Conservation (phyloP, 805 yeast genomes). For the Candida arabinofermentans region DNA sequence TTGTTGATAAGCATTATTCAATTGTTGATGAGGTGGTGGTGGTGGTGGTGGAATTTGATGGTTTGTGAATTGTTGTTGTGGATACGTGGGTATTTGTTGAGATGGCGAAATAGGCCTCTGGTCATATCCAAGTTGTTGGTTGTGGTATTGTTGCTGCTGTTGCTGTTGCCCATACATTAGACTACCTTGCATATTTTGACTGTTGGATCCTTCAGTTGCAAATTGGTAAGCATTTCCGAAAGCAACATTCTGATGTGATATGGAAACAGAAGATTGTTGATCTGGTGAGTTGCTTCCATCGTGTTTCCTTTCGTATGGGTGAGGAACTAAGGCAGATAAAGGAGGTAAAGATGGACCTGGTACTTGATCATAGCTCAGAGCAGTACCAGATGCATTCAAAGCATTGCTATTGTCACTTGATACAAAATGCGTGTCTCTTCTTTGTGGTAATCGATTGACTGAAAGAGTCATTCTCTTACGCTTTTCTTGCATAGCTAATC, state of each 20-base stretch:
- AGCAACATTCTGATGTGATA: not conserved
- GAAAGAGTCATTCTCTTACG: constrained; percentile 41
- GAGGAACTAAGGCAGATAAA: constrained; percentile 5
- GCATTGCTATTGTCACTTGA: constrained; percentile 6
- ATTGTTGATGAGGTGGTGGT: too few relatives aligned
- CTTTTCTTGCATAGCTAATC: constrained; percentile 68
- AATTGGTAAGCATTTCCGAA: not conserved
- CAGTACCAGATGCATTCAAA: constrained; percentile 26
- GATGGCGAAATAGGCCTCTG: constrained; percentile 1
- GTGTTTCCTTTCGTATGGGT: not conserved
- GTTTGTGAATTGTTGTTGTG: too few relatives aligned
- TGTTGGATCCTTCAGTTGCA: too few relatives aligned
- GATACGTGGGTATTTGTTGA: not conserved
- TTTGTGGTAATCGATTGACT: constrained; percentile 8
- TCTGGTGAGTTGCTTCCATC: not conserved
- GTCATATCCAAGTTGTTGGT: not conserved
- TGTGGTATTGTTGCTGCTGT: not conserved
- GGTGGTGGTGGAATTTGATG: not conserved
- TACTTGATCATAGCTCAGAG: constrained; percentile 30
- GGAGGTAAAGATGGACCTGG: constrained; percentile 42
- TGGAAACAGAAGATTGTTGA: not conserved
- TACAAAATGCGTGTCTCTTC: constrained; percentile 5
- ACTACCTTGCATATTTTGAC: too few relatives aligned
- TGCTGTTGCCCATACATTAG: not conserved
- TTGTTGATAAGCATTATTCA: not conserved